Evolutionary conservation across 192 early-diverging fungal species (phyloP).

Genomic region (Backusella luteola): DNA sequence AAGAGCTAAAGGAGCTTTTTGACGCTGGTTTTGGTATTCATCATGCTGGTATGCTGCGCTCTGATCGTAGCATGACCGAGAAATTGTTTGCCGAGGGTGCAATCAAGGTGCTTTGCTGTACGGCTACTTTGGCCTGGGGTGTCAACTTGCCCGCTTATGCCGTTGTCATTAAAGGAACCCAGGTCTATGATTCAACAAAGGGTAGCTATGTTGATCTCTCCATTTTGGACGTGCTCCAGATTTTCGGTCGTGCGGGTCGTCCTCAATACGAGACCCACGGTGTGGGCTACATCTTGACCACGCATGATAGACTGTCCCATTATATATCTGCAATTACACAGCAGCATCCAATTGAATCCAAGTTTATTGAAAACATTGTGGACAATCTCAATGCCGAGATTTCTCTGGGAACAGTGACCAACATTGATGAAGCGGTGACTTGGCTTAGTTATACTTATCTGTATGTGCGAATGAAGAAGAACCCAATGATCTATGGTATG

Average conservation of each 20-base stretch:
- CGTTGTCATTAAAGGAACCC: slow-evolving; percentile 97
- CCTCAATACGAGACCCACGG: slow-evolving; percentile 91
- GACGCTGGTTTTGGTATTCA: slow-evolving; percentile 87
- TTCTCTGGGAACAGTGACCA: slow-evolving; percentile 93
- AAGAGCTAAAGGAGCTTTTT: slow-evolving; percentile 87
- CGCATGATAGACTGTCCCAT: slow-evolving; percentile 89
- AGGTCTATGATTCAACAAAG: slow-evolving; percentile 92
- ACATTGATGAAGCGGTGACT: slow-evolving; percentile 88
- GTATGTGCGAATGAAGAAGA: slow-evolving; percentile 93
- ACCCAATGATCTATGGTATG: slow-evolving; percentile 93
- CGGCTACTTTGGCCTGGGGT: slow-evolving; percentile 98
- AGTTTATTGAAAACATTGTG: slow-evolving; percentile 78
- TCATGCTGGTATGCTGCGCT: slow-evolving; percentile 93
- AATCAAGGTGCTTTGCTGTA: slow-evolving; percentile 89
- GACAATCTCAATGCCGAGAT: slow-evolving; percentile 99
- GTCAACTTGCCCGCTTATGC: slow-evolving; percentile 98
- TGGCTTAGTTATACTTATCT: slow-evolving; percentile 99
- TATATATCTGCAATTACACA: slow-evolving; percentile 94
- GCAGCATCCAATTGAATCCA: slow-evolving; percentile 96
- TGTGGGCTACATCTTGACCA: slow-evolving; percentile 93
- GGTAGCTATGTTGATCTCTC: slow-evolving; percentile 94
- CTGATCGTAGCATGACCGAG: slow-evolving; percentile 86
- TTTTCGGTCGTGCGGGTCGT: slow-evolving; percentile 97
- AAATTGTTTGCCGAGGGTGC: slow-evolving; percentile 86
- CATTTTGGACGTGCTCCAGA: slow-evolving; percentile 98